Evolutionary conservation across 2,329 filamentous ascomycete species (phyloP).

Genomic region (Sporothrix schenckii): DNA sequence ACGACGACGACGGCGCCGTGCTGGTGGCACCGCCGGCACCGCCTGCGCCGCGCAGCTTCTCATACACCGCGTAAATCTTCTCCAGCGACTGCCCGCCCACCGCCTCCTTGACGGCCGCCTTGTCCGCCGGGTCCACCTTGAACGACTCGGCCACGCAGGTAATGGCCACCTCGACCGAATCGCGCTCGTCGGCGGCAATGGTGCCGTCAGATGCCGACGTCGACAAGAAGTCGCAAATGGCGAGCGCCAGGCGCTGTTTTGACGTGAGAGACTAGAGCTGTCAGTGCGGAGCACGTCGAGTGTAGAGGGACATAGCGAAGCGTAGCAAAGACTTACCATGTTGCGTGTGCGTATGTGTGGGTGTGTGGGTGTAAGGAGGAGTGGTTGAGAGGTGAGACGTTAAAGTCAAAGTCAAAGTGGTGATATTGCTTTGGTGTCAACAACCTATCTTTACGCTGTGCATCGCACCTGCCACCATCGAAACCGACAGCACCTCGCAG

Average conservation of each 20-base stretch:
- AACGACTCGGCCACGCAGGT: conserved; percentile 96
- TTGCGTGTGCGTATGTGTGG: neutral
- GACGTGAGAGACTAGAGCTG: conserved; percentile 49
- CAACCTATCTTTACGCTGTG: neutral
- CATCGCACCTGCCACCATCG: neutral
- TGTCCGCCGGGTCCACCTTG: conserved; percentile 84
- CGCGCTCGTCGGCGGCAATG: conserved; percentile 81
- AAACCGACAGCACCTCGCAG: conserved; percentile 24
- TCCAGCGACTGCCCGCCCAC: conserved; percentile 85
- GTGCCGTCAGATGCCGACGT: conserved; percentile 86
- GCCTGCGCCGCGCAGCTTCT: conserved; percentile 71
- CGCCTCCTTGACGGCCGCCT: conserved; percentile 71
- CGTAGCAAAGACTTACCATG: conserved; percentile 12
- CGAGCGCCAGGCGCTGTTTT: conserved; percentile 88
- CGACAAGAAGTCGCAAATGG: conserved; percentile 93
- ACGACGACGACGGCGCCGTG: too few relatives aligned
- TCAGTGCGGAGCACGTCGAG: neutral
- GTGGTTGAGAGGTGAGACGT: neutral
- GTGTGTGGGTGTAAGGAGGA: neutral
- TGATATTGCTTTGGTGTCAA: neutral
- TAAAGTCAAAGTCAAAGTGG: neutral
- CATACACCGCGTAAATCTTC: conserved; percentile 92
- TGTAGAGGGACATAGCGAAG: neutral
- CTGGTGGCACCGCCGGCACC: too few relatives aligned
- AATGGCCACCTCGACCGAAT: conserved; percentile 90